Base-by-base conservation (phyloP, 2,329 filamentous ascomycete genomes). In the Parastagonospora avenae region DNA sequence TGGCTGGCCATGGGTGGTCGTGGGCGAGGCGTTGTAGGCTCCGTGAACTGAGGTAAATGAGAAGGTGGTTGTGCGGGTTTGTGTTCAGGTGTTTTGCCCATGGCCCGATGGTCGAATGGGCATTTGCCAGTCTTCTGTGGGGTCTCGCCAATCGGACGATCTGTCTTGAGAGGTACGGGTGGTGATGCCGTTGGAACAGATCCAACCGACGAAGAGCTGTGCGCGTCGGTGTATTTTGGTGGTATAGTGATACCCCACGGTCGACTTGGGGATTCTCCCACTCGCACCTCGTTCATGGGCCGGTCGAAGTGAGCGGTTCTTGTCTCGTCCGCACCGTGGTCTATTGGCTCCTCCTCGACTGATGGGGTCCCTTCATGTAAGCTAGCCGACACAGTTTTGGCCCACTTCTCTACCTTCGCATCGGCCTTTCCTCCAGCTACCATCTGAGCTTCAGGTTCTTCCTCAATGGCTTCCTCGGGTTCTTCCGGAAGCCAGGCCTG, bases 221-320 rank as follows among this genome's bases (percentile, higher is more conserved):
- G 66, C 8, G 69, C 66, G n/a, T 76, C 72, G 4, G 74, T 69
- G 50, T 78, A 80, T 52, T 76, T 74, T n/a, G 73, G 73, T 2
- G 92, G 92, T 0, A 97, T 87, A 4, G 85, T 85, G 45, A 97
- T 96, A 5, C 92, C 92, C 92, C 92, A 97, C 11, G 93, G 93
- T 38, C 93, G 83, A 72, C 90, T 96, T 4, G 93, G 93, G 11
- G 91, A 96, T 74, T 97, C 93, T 37, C 93, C 93, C 16, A 97
- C 86, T n/a, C 93, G 83, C 8, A 97, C 85, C 63, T 97, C 93
- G 68, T 93, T 91, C 45, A 97, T 74, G 0, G 90, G 87, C 38
- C 92, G 84, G 60, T 96, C 91, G 69, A 96, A 97, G 65, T 87
- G 89, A 50, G 86, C 82, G 57, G 86, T 80, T 49, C 91, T 83